These are phyloP conservation scores for Ogataea allantospora DNA, from an alignment of 805 yeast species.

Conservation along the genomic window DNA sequence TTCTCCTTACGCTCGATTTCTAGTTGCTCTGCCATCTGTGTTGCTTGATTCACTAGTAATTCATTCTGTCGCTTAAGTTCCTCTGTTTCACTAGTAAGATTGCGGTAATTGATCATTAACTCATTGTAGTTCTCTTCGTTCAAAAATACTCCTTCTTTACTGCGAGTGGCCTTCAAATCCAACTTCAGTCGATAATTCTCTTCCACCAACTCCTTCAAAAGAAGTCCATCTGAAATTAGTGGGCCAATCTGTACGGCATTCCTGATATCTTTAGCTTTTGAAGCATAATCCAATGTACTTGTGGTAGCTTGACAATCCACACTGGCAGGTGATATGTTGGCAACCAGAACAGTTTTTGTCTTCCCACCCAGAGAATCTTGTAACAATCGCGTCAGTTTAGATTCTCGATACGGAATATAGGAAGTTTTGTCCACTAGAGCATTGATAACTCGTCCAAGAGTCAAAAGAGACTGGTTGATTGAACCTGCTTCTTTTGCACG, in stretches of 20 bases:
- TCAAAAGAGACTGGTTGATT: constrained; percentile 82
- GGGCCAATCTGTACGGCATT: constrained; percentile 52
- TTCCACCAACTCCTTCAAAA: constrained; percentile 45
- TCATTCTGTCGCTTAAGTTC: constrained; percentile 45
- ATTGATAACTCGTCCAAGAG: constrained; percentile 88
- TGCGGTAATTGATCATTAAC: constrained; percentile 46
- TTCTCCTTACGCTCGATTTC: constrained; percentile 26
- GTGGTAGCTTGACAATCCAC: constrained; percentile 48
- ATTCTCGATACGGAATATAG: constrained; percentile 78
- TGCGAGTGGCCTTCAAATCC: constrained; percentile 61
- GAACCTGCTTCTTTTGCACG: constrained; percentile 93
- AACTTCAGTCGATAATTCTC: constrained; percentile 44
- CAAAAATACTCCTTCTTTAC: constrained; percentile 65
- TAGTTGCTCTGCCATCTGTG: constrained; percentile 18
- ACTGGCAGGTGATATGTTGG: constrained; percentile 71
- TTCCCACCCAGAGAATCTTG: constrained; percentile 85
- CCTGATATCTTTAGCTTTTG: constrained; percentile 53
- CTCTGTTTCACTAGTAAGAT: constrained; percentile 46
- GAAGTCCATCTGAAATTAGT: constrained; percentile 40
- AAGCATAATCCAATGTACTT: constrained; percentile 55
- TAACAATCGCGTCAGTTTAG: constrained; percentile 68
- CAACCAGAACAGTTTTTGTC: constrained; percentile 85
- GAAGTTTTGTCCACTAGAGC: constrained; percentile 57
- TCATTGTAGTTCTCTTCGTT: constrained; percentile 58
- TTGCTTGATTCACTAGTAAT: constrained; percentile 38